These are phyloP conservation scores for Colletotrichum nymphaeae DNA, from an alignment of 2,329 filamentous ascomycete genomes.

Conservation along the genomic window DNA sequence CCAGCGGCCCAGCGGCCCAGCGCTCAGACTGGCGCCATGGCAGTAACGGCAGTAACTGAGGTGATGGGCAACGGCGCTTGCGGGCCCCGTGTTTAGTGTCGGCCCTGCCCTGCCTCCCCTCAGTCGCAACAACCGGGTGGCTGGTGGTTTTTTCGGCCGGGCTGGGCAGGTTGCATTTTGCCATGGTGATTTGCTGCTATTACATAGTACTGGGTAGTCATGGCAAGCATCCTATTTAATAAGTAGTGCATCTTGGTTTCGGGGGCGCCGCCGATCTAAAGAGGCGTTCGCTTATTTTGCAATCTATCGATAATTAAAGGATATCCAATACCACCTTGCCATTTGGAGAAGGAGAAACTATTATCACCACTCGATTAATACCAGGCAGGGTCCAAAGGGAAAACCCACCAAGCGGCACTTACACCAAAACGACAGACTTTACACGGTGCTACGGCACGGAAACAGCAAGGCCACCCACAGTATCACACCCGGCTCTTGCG, in stretches of 20 bases:
- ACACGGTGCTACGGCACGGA: constrained; percentile 1
- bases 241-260: constrained; percentile 5
- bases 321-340: not conserved
- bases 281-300: constrained; percentile 16
- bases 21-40: constrained; percentile 14
- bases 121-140: constrained; percentile 14
- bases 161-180: not conserved
- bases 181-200: not conserved
- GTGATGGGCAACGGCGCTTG: not conserved
- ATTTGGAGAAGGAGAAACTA: constrained; percentile 7
- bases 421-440: not conserved
- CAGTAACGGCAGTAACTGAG: not conserved
- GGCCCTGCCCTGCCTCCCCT: constrained; percentile 25
- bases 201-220: not conserved
- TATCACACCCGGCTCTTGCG: not conserved
- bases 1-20: constrained; percentile 4
- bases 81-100: constrained; percentile 19
- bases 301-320: not conserved
- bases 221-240: constrained; percentile 23
- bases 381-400: not conserved
- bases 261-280: constrained; percentile 1
- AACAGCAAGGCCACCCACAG: not conserved
- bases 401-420: constrained; percentile 1
- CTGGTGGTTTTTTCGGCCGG: constrained; percentile 14
- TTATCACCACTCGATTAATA: not conserved